Conservation (phyloP, 2,329 filamentous ascomycete genomes). For the Penicillium sp. region DNA sequence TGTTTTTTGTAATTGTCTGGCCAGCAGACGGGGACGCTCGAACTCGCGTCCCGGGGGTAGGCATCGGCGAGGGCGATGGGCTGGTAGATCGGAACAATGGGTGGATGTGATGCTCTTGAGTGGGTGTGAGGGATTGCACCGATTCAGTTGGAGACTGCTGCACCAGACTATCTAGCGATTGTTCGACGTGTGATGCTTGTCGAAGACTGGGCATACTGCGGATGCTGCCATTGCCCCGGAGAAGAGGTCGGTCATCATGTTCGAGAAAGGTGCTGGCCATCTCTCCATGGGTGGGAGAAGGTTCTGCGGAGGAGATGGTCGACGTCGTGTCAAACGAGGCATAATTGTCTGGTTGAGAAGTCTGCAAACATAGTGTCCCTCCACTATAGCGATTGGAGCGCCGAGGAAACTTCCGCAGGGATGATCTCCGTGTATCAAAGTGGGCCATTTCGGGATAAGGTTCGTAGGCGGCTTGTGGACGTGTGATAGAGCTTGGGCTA, state of each 20-base stretch:
- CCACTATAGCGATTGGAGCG: conserved; percentile 31
- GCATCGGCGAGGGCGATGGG: conserved; percentile 48
- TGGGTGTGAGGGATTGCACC: conserved; percentile 18
- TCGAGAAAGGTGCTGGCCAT: conserved; percentile 5
- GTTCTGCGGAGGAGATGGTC: conserved; percentile 10
- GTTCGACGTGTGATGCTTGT: conserved; percentile 16
- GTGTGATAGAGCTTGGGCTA: conserved; percentile 9
- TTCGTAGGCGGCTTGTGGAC: conserved; percentile 11
- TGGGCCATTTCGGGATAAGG: conserved; percentile 10
- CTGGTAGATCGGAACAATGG: conserved; percentile 53
- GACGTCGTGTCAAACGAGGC: conserved; percentile 21
- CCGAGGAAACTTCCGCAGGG: conserved; percentile 25
- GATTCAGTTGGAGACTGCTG: conserved; percentile 15
- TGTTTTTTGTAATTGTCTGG: conserved; percentile 44
- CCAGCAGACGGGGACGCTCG: conserved; percentile 51
- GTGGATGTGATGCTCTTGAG: conserved; percentile 51
- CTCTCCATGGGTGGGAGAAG: conserved; percentile 11
- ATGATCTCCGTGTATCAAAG: conserved; percentile 21
- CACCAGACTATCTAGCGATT: conserved; percentile 25
- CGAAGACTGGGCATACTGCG: conserved; percentile 21
- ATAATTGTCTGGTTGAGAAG: conserved; percentile 18
- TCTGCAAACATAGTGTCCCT: conserved; percentile 25
- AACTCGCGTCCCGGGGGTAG: conserved; percentile 51
- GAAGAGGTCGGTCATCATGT: conserved; percentile 10
- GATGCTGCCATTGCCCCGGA: conserved; percentile 13